phyloP scores from a whole-genome alignment of 441 rosid genomes.

The Adansonia grandidieri region DNA sequence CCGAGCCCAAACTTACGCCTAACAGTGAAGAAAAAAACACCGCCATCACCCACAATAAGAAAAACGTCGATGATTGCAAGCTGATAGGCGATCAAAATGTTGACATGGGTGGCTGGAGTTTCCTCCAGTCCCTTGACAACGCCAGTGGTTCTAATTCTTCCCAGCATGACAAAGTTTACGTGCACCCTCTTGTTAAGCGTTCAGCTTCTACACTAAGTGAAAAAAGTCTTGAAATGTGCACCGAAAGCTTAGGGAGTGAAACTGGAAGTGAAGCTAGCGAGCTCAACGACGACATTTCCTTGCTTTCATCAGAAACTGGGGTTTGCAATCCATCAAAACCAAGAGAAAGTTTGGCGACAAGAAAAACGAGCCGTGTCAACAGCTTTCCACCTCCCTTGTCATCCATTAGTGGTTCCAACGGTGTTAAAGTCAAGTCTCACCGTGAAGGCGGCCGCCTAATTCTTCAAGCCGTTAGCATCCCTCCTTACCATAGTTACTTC shows the following conservation, averaged over 20 bases:
- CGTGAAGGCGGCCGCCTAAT: constrained; percentile 67
- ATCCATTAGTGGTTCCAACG: constrained; percentile 45
- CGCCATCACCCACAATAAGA: neutral
- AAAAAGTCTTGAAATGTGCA: constrained; percentile 64
- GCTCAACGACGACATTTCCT: constrained; percentile 39
- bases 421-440: constrained; percentile 44
- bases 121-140: constrained; percentile 45
- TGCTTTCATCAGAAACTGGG: constrained; percentile 19
- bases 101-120: constrained; percentile 50
- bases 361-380: constrained; percentile 30
- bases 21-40: neutral
- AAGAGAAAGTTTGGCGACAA: neutral
- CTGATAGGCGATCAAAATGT: constrained; percentile 13
- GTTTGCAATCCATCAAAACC: constrained; percentile 20
- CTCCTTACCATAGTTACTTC: constrained; percentile 37
- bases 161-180: constrained; percentile 35
- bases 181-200: constrained; percentile 50
- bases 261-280: constrained; percentile 45
- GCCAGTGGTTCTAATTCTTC: constrained; percentile 23
- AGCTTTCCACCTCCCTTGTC: constrained; percentile 72
- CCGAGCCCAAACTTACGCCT: constrained; percentile 16
- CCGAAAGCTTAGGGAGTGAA: constrained; percentile 65
- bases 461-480: constrained; percentile 48
- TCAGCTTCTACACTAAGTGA: constrained; percentile 44
- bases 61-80: constrained; percentile 18